A percentile compares a stretch with the other conserved stretches of the same genome.
These are phyloP conservation scores for Phytophthora gonapodyides DNA, from an alignment of 352 stramenopile genomes.

Conservation along the genomic window DNA sequence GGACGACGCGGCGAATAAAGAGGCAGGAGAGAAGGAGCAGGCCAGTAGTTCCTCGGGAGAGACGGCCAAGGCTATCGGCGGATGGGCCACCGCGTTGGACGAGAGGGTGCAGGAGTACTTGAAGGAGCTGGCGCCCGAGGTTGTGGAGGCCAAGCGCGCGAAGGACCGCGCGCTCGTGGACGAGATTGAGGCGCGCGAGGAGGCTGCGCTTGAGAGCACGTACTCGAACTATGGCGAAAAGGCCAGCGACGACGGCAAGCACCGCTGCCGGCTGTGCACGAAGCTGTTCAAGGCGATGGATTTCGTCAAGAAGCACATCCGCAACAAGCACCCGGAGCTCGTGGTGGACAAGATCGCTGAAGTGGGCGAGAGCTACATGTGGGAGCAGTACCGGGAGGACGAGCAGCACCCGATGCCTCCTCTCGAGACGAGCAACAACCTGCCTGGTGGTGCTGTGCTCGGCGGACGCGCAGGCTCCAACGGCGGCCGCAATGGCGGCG, in stretches of 20 bases:
- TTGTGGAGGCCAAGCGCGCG: slow-evolving; percentile 49
- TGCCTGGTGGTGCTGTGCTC: slow-evolving; percentile 54
- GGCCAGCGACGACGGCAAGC: slow-evolving; percentile 80
- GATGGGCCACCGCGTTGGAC: slow-evolving; percentile 76
- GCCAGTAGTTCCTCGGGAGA: slow-evolving; percentile 20
- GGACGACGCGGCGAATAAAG: slow-evolving; percentile 20
- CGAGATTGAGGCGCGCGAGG: slow-evolving; percentile 77
- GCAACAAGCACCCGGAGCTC: slow-evolving; percentile 87
- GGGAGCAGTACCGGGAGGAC: slow-evolving; percentile 86
- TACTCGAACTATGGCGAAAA: slow-evolving; percentile 88
- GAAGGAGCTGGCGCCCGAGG: slow-evolving; percentile 54
- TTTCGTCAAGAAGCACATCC: slow-evolving; percentile 90
- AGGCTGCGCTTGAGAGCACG: slow-evolving; percentile 70
- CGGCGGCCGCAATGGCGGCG: slow-evolving; percentile 35
- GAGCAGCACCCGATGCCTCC: slow-evolving; percentile 75
- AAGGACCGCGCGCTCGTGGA: slow-evolving; percentile 71
- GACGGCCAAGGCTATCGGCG: slow-evolving; percentile 57
- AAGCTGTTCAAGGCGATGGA: slow-evolving; percentile 90
- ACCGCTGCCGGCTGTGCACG: slow-evolving; percentile 81
- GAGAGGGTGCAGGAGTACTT: slow-evolving; percentile 78
- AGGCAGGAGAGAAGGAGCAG: slow-evolving; percentile 29
- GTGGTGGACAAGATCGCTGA: slow-evolving; percentile 83
- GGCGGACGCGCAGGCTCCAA: slow-evolving; percentile 46
- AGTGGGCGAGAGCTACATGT: slow-evolving; percentile 88
- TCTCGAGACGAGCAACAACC: slow-evolving; percentile 72